Evolutionary conservation across 2,329 filamentous ascomycete species (phyloP).

Genomic region (Paracoccidioides lutzii): DNA sequence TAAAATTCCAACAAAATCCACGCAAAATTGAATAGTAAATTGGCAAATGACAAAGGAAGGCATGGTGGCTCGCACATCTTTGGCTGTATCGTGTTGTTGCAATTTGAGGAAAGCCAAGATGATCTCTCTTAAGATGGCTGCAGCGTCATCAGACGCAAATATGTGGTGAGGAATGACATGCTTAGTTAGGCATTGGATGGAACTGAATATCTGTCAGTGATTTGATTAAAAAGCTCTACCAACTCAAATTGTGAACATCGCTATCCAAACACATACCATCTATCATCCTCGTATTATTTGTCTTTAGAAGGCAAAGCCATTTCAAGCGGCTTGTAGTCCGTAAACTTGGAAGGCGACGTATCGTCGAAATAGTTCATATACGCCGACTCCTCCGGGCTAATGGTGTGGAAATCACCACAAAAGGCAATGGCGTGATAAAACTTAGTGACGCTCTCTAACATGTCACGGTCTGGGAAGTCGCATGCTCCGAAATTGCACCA

Average conservation of each 20-base stretch:
- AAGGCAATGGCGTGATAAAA: background rate
- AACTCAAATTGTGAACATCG: too few species aligned
- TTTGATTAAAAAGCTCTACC: too few species aligned
- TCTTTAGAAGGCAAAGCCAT: background rate
- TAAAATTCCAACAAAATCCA: background rate
- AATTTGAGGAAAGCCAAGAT: too few species aligned
- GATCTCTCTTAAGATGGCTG: too few species aligned
- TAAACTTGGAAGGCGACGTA: background rate
- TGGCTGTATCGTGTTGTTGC: too few species aligned
- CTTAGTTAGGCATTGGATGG: too few species aligned
- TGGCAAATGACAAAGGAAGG: too few species aligned
- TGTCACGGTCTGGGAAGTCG: background rate
- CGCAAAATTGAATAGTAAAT: too few species aligned
- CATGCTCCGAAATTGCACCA: background rate
- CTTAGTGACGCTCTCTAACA: background rate
- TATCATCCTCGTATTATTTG: background rate
- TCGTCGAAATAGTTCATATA: background rate
- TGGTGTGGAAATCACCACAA: background rate
- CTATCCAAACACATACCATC: background rate
- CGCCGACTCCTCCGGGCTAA: background rate
- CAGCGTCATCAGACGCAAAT: too few species aligned
- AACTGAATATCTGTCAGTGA: too few species aligned
- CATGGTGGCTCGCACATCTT: too few species aligned
- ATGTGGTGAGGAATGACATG: too few species aligned
- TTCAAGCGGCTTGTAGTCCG: background rate